Conservation (phyloP, 306 rosid genomes). For the Morella rubra region DNA sequence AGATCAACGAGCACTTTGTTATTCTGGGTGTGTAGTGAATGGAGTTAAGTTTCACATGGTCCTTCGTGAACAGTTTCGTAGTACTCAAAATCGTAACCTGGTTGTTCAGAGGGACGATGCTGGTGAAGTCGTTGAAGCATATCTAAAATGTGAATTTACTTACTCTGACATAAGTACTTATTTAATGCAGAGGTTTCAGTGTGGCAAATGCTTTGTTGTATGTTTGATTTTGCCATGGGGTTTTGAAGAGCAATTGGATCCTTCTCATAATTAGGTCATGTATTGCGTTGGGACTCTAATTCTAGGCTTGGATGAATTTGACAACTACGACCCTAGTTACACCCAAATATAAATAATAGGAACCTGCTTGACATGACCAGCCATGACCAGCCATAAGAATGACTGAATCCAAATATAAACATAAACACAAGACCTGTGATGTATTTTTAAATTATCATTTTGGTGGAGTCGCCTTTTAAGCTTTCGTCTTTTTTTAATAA, state of each 20-base stretch:
- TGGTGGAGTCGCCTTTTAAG: neutral
- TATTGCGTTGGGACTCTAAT: neutral
- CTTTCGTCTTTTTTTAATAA: conserved; percentile 12
- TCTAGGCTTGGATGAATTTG: neutral
- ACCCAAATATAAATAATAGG: neutral
- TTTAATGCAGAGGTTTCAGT: too few relatives aligned
- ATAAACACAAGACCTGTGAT: neutral
- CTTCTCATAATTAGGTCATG: conserved; percentile 2
- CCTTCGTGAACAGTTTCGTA: too few relatives aligned
- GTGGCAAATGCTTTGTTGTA: neutral
- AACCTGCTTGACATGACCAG: neutral
- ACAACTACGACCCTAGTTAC: neutral
- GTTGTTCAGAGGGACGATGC: too few relatives aligned
- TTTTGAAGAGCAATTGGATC: neutral
- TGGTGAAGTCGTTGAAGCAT: neutral
- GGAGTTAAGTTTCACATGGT: too few relatives aligned
- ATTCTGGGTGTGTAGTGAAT: too few relatives aligned
- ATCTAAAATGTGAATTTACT: neutral
- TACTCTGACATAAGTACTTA: neutral
- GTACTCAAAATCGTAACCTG: too few relatives aligned
- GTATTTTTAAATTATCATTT: neutral
- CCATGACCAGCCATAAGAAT: neutral
- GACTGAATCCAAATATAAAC: neutral
- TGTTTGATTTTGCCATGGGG: neutral
- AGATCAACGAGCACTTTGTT: too few relatives aligned